Conservation (phyloP, 768 basidiomycete species). For the Boletus vinaceobasis region DNA sequence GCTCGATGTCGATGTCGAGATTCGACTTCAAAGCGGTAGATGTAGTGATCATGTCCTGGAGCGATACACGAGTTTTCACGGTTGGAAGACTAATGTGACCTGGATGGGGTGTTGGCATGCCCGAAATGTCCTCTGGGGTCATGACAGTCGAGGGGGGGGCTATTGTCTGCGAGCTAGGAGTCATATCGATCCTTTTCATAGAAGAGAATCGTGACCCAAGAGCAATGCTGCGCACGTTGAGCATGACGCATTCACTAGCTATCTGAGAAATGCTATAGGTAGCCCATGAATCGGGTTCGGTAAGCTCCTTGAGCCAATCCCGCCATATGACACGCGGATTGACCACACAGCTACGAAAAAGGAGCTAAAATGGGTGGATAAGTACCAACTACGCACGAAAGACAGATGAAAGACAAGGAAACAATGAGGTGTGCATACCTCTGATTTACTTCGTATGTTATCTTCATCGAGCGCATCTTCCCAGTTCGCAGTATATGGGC, state of each 20-base stretch:
- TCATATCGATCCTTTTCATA: neutral
- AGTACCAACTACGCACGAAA: neutral
- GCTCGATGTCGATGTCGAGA: slow-evolving; percentile 56
- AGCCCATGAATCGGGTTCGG: slow-evolving; percentile 63
- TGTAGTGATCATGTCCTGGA: slow-evolving; percentile 73
- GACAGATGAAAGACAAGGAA: neutral
- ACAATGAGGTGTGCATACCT: slow-evolving; percentile 43
- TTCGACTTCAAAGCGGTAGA: slow-evolving; percentile 74
- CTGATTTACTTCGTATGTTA: slow-evolving; percentile 66
- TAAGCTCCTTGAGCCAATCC: slow-evolving; percentile 61
- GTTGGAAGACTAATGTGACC: slow-evolving; percentile 36
- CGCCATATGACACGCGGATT: slow-evolving; percentile 71
- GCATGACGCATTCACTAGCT: slow-evolving; percentile 64
- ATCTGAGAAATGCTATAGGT: slow-evolving; percentile 60
- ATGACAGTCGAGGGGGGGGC: slow-evolving; percentile 4
- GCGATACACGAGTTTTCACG: slow-evolving; percentile 43
- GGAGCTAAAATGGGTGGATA: slow-evolving; percentile 39
- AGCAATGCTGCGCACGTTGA: slow-evolving; percentile 57
- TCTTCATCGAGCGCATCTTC: slow-evolving; percentile 62
- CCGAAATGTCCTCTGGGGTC: slow-evolving; percentile 23
- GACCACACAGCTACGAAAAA: slow-evolving; percentile 68
- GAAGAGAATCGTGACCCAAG: slow-evolving; percentile 38
- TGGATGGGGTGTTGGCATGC: slow-evolving; percentile 29
- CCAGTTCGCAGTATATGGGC: slow-evolving; percentile 72
- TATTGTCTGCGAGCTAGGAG: slow-evolving; percentile 3